Base-by-base conservation (phyloP, 2,329 filamentous ascomycete species). In the Volutella citrinella region DNA sequence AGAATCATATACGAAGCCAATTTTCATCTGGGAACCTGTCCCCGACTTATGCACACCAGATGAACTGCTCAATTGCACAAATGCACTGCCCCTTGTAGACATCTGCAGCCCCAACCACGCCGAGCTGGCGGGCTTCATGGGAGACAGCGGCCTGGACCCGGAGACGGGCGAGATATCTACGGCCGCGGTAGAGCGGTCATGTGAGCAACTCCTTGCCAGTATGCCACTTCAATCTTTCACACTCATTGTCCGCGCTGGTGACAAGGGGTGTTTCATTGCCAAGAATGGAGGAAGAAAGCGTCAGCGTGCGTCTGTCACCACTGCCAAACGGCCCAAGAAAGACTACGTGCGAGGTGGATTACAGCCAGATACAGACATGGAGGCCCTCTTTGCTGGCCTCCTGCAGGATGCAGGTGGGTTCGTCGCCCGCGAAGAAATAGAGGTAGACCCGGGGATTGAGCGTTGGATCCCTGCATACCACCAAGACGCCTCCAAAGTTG, bases 1-100 rank as follows among this genome's bases (percentile, higher is more conserved):
- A 5, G 56, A 61, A 27, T 41, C 52, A 10, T 70, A 69, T 46
- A 52, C 67, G 2, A 74, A 76, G 29, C 86, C 90, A 2, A 63
- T 89, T 7, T 87, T 96, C 57, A 78, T 97, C 32, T 98, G 91
- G 91, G 93, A 98, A 59, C 93, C 93, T 1, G 86, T 96, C 2
- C 93, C 93, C 3, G 88, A 96, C 60, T 73, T 87, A 2, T 96
- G 90, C 59, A 82, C 76, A 0, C 81, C 87, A 0, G 78, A 80
- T 25, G 74, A 83, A 55, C 64, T 82, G 18, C 66, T 82, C 10
- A 80, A 80, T 52, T 78, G 73, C 56, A 82, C 78, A 30, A 81
- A 82, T 46, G 74, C 74, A 10, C 65, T 82, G 10, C 75, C 76
- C 0, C 60, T 80, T 12, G 67, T 83, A 35, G 78, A 83, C 46